Percentiles rank a stretch among this genome's conserved stretches.
phyloP scores from a whole-genome alignment of 331 rosid genomes.

The Quercus phellos region DNA sequence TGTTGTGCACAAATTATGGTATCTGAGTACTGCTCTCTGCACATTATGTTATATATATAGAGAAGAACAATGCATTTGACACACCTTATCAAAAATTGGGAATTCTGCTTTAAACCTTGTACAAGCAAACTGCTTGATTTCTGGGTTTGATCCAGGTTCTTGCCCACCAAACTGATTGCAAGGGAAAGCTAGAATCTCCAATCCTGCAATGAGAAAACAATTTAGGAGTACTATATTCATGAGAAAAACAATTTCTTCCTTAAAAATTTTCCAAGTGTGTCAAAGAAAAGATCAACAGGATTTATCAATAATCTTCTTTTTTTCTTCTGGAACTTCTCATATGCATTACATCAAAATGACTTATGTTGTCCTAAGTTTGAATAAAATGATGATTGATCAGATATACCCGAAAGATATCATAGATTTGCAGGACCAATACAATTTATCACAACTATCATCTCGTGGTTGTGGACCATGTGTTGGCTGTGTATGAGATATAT shows the following conservation, averaged over 20 bases:
- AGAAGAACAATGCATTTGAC: conserved; percentile 11
- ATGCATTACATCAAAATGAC: background rate
- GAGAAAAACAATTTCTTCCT: conserved; percentile 20
- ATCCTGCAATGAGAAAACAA: conserved; percentile 47
- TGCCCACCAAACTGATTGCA: conserved; percentile 98
- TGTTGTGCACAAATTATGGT: conserved; percentile 33
- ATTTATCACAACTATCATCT: background rate
- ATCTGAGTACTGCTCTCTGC: conserved; percentile 6
- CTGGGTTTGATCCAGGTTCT: conserved; percentile 88
- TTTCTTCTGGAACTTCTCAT: background rate
- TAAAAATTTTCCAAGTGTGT: background rate
- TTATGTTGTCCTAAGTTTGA: background rate
- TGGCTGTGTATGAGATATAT: background rate
- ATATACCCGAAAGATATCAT: background rate
- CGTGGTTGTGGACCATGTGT: background rate
- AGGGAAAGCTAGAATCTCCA: conserved; percentile 94
- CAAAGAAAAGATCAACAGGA: conserved; percentile 1
- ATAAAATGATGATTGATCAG: background rate
- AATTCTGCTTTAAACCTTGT: conserved; percentile 90
- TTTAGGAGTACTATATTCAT: background rate
- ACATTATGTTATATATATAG: conserved; percentile 7
- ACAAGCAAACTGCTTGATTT: conserved; percentile 94
- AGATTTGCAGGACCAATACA: background rate
- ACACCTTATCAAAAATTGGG: conserved; percentile 93
- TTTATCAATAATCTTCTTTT: background rate